A percentile compares a stretch with the other conserved stretches of the same genome.
Evolutionary conservation across 2,329 filamentous ascomycete genomes (phyloP).

Genomic region (Hysterium pulicare): DNA sequence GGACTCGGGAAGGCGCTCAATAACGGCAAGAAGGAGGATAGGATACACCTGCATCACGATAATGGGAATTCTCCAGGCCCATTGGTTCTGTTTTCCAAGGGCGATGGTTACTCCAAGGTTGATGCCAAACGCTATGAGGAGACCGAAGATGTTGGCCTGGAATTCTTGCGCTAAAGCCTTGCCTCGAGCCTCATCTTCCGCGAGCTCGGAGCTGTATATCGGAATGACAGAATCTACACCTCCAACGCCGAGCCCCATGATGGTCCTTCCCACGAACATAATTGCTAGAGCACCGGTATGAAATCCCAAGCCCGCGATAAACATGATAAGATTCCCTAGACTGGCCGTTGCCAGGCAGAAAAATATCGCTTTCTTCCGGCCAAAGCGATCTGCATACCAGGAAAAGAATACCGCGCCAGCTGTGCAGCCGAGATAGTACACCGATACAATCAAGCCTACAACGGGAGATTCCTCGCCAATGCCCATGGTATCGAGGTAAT

Average conservation of each 20-base stretch:
- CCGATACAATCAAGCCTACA: slow-evolving; percentile 58
- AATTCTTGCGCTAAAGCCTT: slow-evolving; percentile 61
- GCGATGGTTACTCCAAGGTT: slow-evolving; percentile 54
- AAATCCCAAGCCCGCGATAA: slow-evolving; percentile 52
- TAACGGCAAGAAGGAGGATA: slow-evolving; percentile 50
- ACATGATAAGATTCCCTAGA: slow-evolving; percentile 60
- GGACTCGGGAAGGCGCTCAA: slow-evolving; percentile 54
- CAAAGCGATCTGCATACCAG: slow-evolving; percentile 52
- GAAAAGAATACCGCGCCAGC: slow-evolving; percentile 56
- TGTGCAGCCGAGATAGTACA: slow-evolving; percentile 62
- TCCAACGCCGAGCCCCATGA: slow-evolving; percentile 58
- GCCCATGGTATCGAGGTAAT: slow-evolving; percentile 58
- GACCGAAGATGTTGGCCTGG: slow-evolving; percentile 61
- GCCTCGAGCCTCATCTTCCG: slow-evolving; percentile 55
- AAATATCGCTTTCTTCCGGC: slow-evolving; percentile 56
- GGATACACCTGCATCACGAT: slow-evolving; percentile 61
- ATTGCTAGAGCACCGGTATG: slow-evolving; percentile 42
- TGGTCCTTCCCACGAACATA: slow-evolving; percentile 50
- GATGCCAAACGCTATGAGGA: slow-evolving; percentile 59
- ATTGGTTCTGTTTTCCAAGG: slow-evolving; percentile 55
- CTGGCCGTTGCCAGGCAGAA: slow-evolving; percentile 52
- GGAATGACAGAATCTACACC: slow-evolving; percentile 61
- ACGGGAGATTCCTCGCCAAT: slow-evolving; percentile 50
- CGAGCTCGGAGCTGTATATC: slow-evolving; percentile 57
- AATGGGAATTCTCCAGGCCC: slow-evolving; percentile 62